Percentiles rank a stretch among this genome's conserved stretches.
Conservation (phyloP, 306 rosid genomes). For the Lupinus albus region DNA sequence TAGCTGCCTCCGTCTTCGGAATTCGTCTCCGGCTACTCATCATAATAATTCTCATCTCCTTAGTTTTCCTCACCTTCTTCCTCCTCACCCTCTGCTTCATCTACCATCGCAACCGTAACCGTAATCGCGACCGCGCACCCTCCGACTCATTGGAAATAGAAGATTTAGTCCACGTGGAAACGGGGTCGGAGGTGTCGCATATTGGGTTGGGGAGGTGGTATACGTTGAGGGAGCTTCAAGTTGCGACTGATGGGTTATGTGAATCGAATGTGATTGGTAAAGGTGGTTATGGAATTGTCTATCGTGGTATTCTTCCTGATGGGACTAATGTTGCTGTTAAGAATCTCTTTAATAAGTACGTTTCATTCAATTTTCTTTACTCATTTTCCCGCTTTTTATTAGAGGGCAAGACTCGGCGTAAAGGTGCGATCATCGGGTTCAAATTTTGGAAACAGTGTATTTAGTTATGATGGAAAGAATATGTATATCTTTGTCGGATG, state of each 20-base stretch:
- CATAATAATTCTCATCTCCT: conserved; percentile 79
- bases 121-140: not conserved
- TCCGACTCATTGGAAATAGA: too few relatives aligned
- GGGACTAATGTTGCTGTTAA: conserved; percentile 81
- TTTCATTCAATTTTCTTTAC: too few relatives aligned
- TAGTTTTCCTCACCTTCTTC: conserved; percentile 75
- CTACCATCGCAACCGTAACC: conserved; percentile 63
- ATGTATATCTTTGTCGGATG: too few relatives aligned
- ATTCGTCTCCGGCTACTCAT: conserved; percentile 90
- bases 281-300: conserved; percentile 97
- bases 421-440: too few relatives aligned
- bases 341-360: conserved; percentile 87
- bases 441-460: too few relatives aligned
- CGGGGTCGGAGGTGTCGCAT: conserved; percentile 88
- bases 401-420: too few relatives aligned
- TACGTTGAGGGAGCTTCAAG: conserved; percentile 89
- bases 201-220: conserved; percentile 96
- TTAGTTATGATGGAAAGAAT: too few relatives aligned
- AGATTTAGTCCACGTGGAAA: conserved; percentile 56
- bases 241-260: conserved; percentile 74
- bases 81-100: conserved; percentile 90
- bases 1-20: conserved; percentile 82
- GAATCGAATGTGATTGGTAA: conserved; percentile 88
- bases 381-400: too few relatives aligned
- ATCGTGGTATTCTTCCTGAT: conserved; percentile 69